Evolutionary conservation across 176 grass and related monocot species (phyloP), one percentile per base, ranked within the genome.

Genomic region (Aegilops bicornis): DNA sequence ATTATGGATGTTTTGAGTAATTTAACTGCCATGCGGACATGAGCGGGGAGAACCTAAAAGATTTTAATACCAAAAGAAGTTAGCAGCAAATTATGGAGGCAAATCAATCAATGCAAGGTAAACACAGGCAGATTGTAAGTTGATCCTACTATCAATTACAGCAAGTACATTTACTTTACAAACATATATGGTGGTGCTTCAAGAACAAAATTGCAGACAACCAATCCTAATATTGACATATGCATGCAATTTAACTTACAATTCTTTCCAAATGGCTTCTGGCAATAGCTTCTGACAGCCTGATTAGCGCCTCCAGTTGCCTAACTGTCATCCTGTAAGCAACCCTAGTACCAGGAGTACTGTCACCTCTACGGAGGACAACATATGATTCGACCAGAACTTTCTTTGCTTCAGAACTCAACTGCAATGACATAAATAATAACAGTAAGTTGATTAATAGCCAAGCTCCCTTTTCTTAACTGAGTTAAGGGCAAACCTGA

Each of bases 1-100:
- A 99, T 99, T 43, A 99, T 96, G 48, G 97, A 99, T 66, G 94
- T 96, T 87, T 99, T 99, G n/a, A 99, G 90, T 78, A 98, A 93
- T 84, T 83, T 89, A 88, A 96, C 94, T 62, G 96, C 93, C 96
- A 98, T 82, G 61, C 93, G 87, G 19, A 98, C 96, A 87, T 98
- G 96, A 8, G 92, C 88, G 23, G 96, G 96, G 64, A 98, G 79
- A 84, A 98, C 89, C 96, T 96, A 86, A 8, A 40, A 82, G n/a
- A 85, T 83, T 68, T 63, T 3, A 31, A 50, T 17, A 76, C 6
- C 43, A 83, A 86, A 40, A 17, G 9, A 76, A 79, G 58, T 88
- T 69, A 83, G 74, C 31, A 67, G 13, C 32, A 82, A 77, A 29
- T 62, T 32, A 79, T 65, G 3, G 39, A 27, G 58, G 75, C 11